Percentiles rank a stretch among this genome's conserved stretches.
These are phyloP conservation scores for Drechslerella dactyloides DNA, from an alignment of 2,329 filamentous ascomycete species.

Conservation along the genomic window DNA sequence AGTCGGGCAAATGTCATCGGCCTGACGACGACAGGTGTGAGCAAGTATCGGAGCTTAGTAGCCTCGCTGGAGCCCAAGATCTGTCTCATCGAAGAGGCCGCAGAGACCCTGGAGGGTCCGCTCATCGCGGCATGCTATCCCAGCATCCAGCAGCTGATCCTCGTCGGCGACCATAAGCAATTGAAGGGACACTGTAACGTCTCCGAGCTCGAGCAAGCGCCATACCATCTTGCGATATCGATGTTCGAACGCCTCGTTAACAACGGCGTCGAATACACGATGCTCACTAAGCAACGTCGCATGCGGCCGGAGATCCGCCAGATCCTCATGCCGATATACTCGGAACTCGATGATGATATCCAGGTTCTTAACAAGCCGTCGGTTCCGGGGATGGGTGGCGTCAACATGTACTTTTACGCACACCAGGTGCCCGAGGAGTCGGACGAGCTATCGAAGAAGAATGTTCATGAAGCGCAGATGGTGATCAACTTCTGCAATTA, in stretches of 20 bases:
- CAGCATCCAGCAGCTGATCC: slow-evolving; percentile 64
- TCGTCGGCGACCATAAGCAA: slow-evolving; percentile 81
- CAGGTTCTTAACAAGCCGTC: slow-evolving; percentile 63
- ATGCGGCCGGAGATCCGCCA: slow-evolving; percentile 74
- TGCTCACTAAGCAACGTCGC: slow-evolving; percentile 70
- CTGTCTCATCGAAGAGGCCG: slow-evolving; percentile 79
- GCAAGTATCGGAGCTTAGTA: slow-evolving; percentile 77
- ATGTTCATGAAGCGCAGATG: slow-evolving; percentile 76
- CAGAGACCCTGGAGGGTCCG: slow-evolving; percentile 73
- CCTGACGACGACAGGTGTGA: slow-evolving; percentile 79
- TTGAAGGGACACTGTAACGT: slow-evolving; percentile 73
- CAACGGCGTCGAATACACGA: slow-evolving; percentile 68
- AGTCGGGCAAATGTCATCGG: slow-evolving; percentile 68
- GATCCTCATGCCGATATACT: slow-evolving; percentile 63
- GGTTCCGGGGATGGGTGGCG: slow-evolving; percentile 69
- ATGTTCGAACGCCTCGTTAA: slow-evolving; percentile 80
- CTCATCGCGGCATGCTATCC: slow-evolving; percentile 64
- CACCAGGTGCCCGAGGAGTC: slow-evolving; percentile 60
- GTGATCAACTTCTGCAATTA: slow-evolving; percentile 75
- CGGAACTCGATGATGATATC: slow-evolving; percentile 65
- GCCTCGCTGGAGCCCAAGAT: slow-evolving; percentile 70
- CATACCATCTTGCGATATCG: slow-evolving; percentile 73
- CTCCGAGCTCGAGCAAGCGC: slow-evolving; percentile 65
- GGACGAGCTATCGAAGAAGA: slow-evolving; percentile 70
- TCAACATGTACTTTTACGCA: slow-evolving; percentile 64